Conservation (phyloP, 2,329 filamentous ascomycete genomes). For the Elsinoe batatas region DNA sequence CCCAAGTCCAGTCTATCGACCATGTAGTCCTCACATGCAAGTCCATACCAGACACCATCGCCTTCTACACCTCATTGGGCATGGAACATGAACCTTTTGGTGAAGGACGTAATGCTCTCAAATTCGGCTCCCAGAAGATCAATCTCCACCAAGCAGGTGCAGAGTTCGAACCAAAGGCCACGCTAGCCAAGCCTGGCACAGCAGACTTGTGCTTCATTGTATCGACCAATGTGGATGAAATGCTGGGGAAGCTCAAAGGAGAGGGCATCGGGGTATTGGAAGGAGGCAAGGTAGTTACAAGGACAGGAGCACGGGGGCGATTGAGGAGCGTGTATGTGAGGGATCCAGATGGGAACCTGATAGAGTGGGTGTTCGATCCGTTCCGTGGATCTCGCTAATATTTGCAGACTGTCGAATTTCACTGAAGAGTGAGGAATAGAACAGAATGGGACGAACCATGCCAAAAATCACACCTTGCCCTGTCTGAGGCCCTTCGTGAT, state of each 20-base stretch:
- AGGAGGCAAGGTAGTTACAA: conserved; percentile 41
- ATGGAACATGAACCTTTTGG: conserved; percentile 47
- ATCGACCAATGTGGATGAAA: conserved; percentile 39
- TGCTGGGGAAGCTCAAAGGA: conserved; percentile 34
- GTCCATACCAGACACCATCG: conserved; percentile 39
- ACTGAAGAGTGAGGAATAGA: neutral
- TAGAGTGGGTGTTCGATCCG: conserved; percentile 42
- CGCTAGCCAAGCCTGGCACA: conserved; percentile 44
- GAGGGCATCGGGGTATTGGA: conserved; percentile 42
- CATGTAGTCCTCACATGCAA: conserved; percentile 52
- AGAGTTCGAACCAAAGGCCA: conserved; percentile 52
- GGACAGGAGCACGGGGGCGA: conserved; percentile 47
- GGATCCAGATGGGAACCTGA: conserved; percentile 52
- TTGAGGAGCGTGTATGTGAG: conserved; percentile 50
- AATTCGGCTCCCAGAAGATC: conserved; percentile 51
- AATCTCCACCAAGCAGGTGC: conserved; percentile 50
- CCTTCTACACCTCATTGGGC: conserved; percentile 48
- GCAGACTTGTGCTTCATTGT: conserved; percentile 53
- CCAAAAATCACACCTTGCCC: too few species aligned
- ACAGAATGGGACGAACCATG: too few species aligned
- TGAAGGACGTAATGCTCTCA: conserved; percentile 41
- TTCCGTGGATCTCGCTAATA: neutral
- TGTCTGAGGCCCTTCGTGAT: too few species aligned
- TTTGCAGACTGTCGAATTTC: neutral
- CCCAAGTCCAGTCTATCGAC: conserved; percentile 39